A percentile compares a stretch with the other conserved stretches of the same genome.
phyloP scores from a whole-genome alignment of 2,329 filamentous ascomycete species.

The Tolypocladium tundrense region DNA sequence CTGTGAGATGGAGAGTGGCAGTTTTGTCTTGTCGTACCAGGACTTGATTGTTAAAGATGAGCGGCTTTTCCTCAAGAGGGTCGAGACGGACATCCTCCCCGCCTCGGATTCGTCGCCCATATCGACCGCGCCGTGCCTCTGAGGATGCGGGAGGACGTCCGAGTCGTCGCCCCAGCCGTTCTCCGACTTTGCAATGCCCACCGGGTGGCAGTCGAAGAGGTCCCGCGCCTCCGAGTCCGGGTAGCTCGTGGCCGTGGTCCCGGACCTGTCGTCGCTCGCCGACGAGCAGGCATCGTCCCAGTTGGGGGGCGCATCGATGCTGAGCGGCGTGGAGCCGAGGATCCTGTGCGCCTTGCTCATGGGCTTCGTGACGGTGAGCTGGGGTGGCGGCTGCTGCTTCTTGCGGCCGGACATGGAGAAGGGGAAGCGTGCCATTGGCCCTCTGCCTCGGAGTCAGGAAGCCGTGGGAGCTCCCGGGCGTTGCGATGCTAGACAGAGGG shows the following conservation, averaged over 20 bases:
- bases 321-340: conserved; percentile 35
- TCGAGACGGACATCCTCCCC: conserved; percentile 29
- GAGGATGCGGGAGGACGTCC: conserved; percentile 28
- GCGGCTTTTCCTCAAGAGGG: conserved; percentile 32
- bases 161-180: conserved; percentile 36
- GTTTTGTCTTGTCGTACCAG: conserved; percentile 46
- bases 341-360: conserved; percentile 43
- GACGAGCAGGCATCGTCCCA: conserved; percentile 35
- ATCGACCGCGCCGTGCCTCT: conserved; percentile 9
- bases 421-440: conserved; percentile 33
- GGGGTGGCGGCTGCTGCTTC: conserved; percentile 22
- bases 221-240: conserved; percentile 7
- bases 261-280: conserved; percentile 31
- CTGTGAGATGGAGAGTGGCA: conserved; percentile 46
- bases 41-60: conserved; percentile 47
- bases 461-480: conserved; percentile 2
- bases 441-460: conserved; percentile 1
- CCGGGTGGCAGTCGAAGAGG: conserved; percentile 10
- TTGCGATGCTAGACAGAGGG: conserved; percentile 1
- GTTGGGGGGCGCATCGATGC: conserved; percentile 24
- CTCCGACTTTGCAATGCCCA: conserved; percentile 8
- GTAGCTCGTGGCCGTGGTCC: conserved; percentile 26
- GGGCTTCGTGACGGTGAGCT: conserved; percentile 21
- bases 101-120: conserved; percentile 9
- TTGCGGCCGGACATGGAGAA: conserved; percentile 38